These are phyloP conservation scores for Dictyostelium intermedium DNA, from an alignment of 78 protist genomes.

Conservation along the genomic window DNA sequence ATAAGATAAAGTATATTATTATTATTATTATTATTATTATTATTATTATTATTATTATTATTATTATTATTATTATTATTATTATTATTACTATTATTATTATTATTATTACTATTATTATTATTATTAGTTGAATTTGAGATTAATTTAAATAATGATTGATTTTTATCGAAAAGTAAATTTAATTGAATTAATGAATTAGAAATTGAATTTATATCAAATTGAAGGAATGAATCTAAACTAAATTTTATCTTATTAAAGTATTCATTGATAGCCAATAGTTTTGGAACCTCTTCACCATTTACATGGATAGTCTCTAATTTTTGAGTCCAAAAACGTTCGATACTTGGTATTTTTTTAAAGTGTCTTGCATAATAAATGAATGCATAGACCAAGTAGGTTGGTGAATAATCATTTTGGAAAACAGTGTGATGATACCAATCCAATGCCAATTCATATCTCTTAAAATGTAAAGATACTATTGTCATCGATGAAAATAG, in stretches of 20 bases:
- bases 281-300: neutral
- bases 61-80: too few species aligned
- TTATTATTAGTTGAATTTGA: too few species aligned
- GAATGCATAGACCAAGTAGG: neutral
- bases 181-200: neutral
- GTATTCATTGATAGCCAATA: neutral
- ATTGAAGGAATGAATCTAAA: neutral
- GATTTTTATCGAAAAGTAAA: neutral
- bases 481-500: neutral
- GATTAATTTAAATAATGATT: neutral
- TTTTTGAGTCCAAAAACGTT: neutral
- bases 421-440: neutral
- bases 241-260: neutral
- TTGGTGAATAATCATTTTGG: neutral
- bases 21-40: too few species aligned
- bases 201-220: neutral
- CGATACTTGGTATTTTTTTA: neutral
- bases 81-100: too few species aligned
- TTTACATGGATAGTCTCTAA: neutral
- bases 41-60: too few species aligned
- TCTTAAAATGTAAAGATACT: neutral
- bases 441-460: neutral
- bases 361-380: neutral
- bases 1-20: too few species aligned
- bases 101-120: too few species aligned